Conservation (phyloP, 2,329 filamentous ascomycete genomes). For the Epichloe festucae region DNA sequence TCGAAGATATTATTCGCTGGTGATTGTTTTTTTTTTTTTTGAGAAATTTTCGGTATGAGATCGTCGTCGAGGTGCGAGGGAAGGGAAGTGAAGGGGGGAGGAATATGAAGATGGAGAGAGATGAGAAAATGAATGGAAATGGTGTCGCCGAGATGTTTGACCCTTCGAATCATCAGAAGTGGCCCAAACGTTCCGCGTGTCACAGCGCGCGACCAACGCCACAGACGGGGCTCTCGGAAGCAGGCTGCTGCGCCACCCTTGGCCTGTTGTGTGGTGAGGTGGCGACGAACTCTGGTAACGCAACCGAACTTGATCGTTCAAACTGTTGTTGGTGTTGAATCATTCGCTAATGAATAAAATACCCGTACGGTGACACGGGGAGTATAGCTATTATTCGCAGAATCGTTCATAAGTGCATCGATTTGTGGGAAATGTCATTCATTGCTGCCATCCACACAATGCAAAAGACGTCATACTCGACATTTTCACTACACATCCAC, state of each 20-base stretch:
- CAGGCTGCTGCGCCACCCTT: slow-evolving; percentile 21
- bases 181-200: slow-evolving; percentile 7
- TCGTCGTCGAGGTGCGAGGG: not conserved
- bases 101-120: not conserved
- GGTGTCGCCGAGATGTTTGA: not conserved
- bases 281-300: not conserved
- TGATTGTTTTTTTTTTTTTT: not conserved
- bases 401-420: too few species aligned
- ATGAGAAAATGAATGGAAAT: not conserved
- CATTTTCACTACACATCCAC: too few species aligned
- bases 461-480: too few species aligned
- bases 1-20: not conserved
- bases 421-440: too few species aligned
- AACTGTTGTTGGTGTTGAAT: too few species aligned
- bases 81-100: not conserved
- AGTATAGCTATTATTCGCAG: too few species aligned
- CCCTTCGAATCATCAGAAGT: not conserved
- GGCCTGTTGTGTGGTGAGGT: slow-evolving; percentile 7
- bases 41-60: not conserved
- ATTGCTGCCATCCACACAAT: too few species aligned
- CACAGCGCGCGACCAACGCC: slow-evolving; percentile 2
- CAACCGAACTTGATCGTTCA: too few species aligned
- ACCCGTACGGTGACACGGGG: too few species aligned
- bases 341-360: too few species aligned
- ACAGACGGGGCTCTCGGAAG: slow-evolving; percentile 4